These are phyloP conservation scores for Xylaria multiplex DNA, from an alignment of 2,329 filamentous ascomycete genomes.

Conservation along the genomic window DNA sequence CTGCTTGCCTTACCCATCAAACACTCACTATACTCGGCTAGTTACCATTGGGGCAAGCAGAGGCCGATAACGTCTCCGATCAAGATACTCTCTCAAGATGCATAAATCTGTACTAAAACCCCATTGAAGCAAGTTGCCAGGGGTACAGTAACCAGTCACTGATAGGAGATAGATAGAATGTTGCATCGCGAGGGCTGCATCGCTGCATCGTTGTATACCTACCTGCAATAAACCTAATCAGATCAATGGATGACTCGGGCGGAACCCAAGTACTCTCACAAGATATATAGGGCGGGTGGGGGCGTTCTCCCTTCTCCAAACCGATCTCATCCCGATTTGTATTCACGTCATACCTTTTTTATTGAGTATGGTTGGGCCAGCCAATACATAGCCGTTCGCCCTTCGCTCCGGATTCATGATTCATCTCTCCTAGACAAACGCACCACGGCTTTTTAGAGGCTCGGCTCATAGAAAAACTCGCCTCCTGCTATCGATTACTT, in stretches of 20 bases:
- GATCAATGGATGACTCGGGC: neutral
- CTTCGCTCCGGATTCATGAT: neutral
- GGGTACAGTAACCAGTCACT: constrained; percentile 7
- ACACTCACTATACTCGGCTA: neutral
- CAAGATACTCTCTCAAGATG: neutral
- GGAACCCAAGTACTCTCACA: neutral
- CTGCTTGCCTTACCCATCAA: neutral
- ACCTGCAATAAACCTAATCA: neutral
- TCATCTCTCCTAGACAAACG: neutral
- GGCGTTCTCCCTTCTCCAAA: neutral
- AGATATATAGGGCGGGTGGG: neutral
- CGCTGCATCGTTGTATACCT: neutral
- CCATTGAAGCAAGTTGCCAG: neutral
- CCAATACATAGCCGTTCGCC: too few relatives aligned
- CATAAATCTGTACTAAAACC: neutral
- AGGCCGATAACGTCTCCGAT: neutral
- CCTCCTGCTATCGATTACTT: neutral
- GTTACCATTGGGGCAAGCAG: neutral
- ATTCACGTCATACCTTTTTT: neutral
- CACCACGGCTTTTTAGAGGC: neutral
- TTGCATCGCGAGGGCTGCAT: neutral
- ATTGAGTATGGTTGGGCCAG: neutral
- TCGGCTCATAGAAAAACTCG: neutral
- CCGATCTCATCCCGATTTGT: neutral
- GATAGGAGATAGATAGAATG: neutral